phyloP scores from a whole-genome alignment of 2,329 filamentous ascomycete species.

The Sporothrix variecibatus region DNA sequence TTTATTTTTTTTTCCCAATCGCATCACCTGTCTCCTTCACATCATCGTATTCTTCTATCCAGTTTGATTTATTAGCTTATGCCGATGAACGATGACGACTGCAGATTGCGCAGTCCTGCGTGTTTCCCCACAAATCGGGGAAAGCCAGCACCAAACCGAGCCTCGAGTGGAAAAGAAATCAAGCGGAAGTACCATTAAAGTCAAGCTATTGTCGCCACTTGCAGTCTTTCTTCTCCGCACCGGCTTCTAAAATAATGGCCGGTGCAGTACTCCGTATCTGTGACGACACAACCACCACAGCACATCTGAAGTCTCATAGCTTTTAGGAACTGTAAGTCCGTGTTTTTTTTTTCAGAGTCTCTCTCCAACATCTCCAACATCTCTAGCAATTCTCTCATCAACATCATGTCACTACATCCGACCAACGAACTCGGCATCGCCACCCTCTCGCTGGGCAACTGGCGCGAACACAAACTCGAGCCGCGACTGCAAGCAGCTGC shows the following conservation, averaged over 20 bases:
- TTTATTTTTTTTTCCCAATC: too few species aligned
- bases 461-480: conserved; percentile 1
- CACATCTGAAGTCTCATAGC: background rate
- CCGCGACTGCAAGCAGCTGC: background rate
- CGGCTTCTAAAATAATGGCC: background rate
- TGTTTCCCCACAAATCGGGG: too few species aligned
- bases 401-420: background rate
- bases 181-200: background rate
- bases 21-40: too few species aligned
- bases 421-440: conserved; percentile 17
- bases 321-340: background rate
- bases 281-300: background rate
- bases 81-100: too few species aligned
- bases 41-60: too few species aligned
- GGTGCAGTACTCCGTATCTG: background rate
- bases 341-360: background rate
- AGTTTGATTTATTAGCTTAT: too few species aligned
- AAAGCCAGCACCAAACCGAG: too few species aligned
- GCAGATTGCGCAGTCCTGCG: too few species aligned
- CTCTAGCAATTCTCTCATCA: background rate
- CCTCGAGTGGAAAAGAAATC: background rate
- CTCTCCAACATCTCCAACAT: background rate
- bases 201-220: background rate
- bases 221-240: background rate
- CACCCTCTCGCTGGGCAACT: conserved; percentile 9